These are phyloP conservation scores for Pyrenophora teres DNA, from an alignment of 2,329 filamentous ascomycete species.

Conservation along the genomic window DNA sequence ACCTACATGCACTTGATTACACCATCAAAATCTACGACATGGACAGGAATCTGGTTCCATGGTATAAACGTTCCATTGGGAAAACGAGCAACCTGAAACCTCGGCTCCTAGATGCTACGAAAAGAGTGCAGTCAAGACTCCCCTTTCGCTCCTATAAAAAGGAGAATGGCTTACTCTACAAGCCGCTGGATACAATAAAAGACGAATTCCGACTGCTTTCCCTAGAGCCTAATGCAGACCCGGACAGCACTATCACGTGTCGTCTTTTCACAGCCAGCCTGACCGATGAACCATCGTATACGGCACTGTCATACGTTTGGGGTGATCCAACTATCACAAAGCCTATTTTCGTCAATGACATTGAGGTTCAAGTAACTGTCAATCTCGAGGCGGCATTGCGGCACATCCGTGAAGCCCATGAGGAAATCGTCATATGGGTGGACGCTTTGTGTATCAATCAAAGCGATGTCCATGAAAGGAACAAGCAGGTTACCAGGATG, in stretches of 20 bases:
- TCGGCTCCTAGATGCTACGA: too few relatives aligned
- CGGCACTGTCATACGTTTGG: slow-evolving; percentile 18
- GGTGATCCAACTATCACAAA: not conserved
- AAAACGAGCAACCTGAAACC: too few relatives aligned
- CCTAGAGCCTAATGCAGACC: not conserved
- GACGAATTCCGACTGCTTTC: not conserved
- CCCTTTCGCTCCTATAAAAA: too few relatives aligned
- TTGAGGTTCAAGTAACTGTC: not conserved
- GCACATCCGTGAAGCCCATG: not conserved
- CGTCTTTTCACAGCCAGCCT: slow-evolving; percentile 1
- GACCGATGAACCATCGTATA: slow-evolving; percentile 6
- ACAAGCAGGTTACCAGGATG: slow-evolving; percentile 1
- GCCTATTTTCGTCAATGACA: not conserved
- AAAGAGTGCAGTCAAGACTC: too few relatives aligned
- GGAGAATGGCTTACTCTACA: not conserved
- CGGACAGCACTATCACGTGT: not conserved
- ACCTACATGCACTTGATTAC: not conserved
- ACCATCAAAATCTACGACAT: not conserved
- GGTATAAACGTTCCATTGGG: too few relatives aligned
- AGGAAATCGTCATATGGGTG: not conserved
- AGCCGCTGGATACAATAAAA: not conserved
- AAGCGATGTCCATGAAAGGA: not conserved
- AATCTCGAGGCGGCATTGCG: slow-evolving; percentile 2
- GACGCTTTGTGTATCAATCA: slow-evolving; percentile 8
- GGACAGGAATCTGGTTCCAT: too few relatives aligned